Base-by-base conservation (phyloP, 2,329 filamentous ascomycete species). In the Aureobasidium sp. region DNA sequence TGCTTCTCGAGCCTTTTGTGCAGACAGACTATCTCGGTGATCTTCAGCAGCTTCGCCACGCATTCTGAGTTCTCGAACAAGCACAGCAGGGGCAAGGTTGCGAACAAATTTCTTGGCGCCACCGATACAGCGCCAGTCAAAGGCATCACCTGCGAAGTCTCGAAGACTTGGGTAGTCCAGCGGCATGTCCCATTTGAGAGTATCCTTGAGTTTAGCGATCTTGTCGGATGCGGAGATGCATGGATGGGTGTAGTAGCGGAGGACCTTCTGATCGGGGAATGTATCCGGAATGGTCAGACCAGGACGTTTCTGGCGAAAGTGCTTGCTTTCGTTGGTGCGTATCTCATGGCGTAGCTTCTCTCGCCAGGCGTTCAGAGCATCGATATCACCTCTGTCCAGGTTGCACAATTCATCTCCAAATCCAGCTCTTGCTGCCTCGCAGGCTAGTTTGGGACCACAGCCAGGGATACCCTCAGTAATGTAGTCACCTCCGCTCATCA, bases 401-500 rank as follows among this genome's bases (percentile, higher is more conserved):
- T 76, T 79, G 70, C 89, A 93, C 4, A 97, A 76, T 39, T 87
- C 83, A 62, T 80, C 83, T 2, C 93, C 94, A 73, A 93, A 97
- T 0, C 92, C 91, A 58, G 91, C 94, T 68, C 85, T 85, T 37
- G 92, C 92, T 59, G 94, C 95, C 71, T 97, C 91, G 66, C 89
- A 94, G 0, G 94, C 93, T 13, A 92, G 80, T 70, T 93, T 96
- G 54, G 91, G 85, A 1, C 94, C 94, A 67, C 92, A 96, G 3
- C 90, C 89, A 0, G 89, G 86, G 16, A 99, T 87, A 0, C 94
- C 94, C 61, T 91, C 89, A 0, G 92, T 90, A 0, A 93, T 79
- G 68, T 99, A 99, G 73, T 99, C 94, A 7, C 94, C 94, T 7
- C 94, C 94, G 67, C 92, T 97, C 83, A 99, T 91, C 64, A 99